Evolutionary conservation across 352 stramenopile species (phyloP).

Genomic region (Pythium oligandrum): DNA sequence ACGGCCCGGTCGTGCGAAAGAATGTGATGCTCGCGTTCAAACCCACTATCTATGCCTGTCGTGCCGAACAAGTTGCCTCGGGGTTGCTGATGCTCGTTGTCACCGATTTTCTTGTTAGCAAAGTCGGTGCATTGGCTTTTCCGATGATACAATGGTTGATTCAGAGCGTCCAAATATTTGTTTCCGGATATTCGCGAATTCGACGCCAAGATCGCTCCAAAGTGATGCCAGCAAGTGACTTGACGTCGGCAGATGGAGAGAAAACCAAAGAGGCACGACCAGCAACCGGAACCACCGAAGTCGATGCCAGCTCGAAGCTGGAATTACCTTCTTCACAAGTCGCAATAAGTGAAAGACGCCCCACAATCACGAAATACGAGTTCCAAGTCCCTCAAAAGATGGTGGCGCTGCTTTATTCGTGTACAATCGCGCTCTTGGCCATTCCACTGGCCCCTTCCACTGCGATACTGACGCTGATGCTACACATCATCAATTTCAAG

Average conservation of each 20-base stretch:
- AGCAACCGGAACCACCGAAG: background rate
- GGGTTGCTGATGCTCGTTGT: constrained; percentile 63
- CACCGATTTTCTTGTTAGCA: constrained; percentile 73
- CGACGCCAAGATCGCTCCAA: background rate
- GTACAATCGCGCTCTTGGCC: constrained; percentile 62
- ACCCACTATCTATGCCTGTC: constrained; percentile 34
- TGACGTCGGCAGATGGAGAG: constrained; percentile 14
- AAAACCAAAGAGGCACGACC: constrained; percentile 4
- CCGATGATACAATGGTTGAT: constrained; percentile 19
- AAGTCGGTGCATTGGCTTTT: constrained; percentile 36
- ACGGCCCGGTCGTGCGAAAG: constrained; percentile 35
- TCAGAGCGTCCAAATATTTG: background rate
- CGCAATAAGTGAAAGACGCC: too few species aligned
- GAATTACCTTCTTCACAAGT: background rate
- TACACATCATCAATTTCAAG: constrained; percentile 77
- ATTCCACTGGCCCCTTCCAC: constrained; percentile 62
- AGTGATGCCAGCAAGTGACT: constrained; percentile 9
- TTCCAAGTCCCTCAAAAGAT: constrained; percentile 82
- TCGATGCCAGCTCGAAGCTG: background rate
- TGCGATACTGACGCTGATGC: constrained; percentile 41
- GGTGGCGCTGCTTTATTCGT: constrained; percentile 77
- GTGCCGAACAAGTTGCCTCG: constrained; percentile 58
- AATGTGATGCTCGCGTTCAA: constrained; percentile 76
- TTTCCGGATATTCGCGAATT: background rate
- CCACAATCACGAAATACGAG: constrained; percentile 35